Evolutionary conservation across 225 moss, liverwort and hornwort genomes (phyloP).

Genomic region (Sphagnum tenellum): DNA sequence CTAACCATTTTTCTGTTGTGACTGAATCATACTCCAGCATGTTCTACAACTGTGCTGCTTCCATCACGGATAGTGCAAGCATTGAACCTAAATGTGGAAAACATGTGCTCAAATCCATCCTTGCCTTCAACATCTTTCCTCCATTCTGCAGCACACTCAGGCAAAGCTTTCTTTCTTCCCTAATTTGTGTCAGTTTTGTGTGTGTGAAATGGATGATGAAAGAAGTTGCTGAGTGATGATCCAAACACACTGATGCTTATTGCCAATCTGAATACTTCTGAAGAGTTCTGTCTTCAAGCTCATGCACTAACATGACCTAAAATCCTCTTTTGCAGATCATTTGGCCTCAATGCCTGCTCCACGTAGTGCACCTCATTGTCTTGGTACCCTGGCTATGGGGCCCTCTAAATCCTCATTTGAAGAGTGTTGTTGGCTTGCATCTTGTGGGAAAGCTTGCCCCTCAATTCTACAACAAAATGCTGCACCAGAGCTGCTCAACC

Average conservation of each 20-base stretch:
- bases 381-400: neutral
- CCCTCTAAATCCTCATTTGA: neutral
- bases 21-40: constrained; percentile 7
- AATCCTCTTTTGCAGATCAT: no score
- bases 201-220: no score
- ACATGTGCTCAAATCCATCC: constrained; percentile 30
- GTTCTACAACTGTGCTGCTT: constrained; percentile 40
- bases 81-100: constrained; percentile 42
- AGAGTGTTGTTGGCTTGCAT: neutral
- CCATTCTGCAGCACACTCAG: neutral
- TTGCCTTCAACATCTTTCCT: constrained; percentile 1
- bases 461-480: neutral
- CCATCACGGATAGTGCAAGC: constrained; percentile 50
- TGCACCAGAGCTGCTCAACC: constrained; percentile 14
- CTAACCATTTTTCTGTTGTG: no score
- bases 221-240: no score
- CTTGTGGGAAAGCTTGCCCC: constrained; percentile 1
- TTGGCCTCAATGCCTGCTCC: no score
- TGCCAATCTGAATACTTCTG: no score
- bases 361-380: no score
- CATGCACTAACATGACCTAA: no score
- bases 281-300: no score
- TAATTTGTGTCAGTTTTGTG: no score
- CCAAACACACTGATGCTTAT: no score
- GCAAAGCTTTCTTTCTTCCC: no score